Base-by-base conservation (phyloP, 2,329 filamentous ascomycete species). In the Leptographium wingfieldii region DNA sequence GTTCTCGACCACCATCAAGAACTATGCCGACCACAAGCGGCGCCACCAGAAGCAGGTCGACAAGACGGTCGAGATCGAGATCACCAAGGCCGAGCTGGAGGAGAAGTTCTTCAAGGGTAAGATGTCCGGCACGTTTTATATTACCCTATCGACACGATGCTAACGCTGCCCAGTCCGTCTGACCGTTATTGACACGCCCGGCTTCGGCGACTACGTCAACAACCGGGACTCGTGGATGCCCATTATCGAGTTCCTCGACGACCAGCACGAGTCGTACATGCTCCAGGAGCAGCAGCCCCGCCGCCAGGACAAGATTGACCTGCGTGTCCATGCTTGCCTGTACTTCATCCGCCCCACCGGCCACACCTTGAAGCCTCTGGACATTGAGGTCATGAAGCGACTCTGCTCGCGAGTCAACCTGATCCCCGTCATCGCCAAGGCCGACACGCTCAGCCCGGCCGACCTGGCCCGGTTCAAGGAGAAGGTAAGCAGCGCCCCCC, bases 61-160 rank as follows among this genome's bases (percentile, higher is more conserved):
- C 80, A 97, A 97, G 84, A 99, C 94, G 12, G 94, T 99, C 66
- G 95, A 99, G 80, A 99, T 99, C 69, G 94, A 99, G 77, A 99
- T 99, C 73, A 99, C 94, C 75, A 99, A 99, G 84, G 94, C 94
- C 62, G 94, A 99, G 80, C 80, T 99, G 65, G 94, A 99, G 79
- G 94, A 99, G 87, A 99, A 99, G 81, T 99, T 99, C 83, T 99
- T 99, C 87, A 99, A 99, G 84, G 92, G 92, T 96, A 80, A 61
- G 54, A 55, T 51, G 6, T 27, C 14, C 6, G 11, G n/a, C 33
- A 14, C 10, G 22, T 14, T 31, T 40, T 9, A 35, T 40, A n/a
- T 9, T 6, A 10, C 49, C 29, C 25, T 22, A n/a, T 9, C 43
- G 7, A 7, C 55, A 0, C 5, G 31, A 2, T 12, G 31, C 43